Conservation (phyloP, 2,329 filamentous ascomycete species). For the Fusarium sp. region DNA sequence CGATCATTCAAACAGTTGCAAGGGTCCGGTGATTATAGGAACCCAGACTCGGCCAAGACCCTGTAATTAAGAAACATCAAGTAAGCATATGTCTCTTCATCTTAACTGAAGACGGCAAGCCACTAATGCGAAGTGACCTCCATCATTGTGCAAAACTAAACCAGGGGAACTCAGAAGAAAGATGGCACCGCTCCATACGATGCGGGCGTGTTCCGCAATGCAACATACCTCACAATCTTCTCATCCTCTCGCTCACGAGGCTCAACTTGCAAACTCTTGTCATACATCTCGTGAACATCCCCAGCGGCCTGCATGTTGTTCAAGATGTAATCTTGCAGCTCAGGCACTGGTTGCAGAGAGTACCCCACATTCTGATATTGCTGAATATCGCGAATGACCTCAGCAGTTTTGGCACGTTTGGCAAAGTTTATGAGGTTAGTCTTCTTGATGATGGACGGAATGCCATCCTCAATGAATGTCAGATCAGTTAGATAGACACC, state of each 20-base stretch:
- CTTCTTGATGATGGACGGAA: slow-evolving; percentile 95
- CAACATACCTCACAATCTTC: slow-evolving; percentile 94
- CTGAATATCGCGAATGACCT: slow-evolving; percentile 98
- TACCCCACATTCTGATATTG: slow-evolving; percentile 99
- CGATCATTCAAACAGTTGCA: slow-evolving; percentile 16
- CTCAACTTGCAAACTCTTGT: slow-evolving; percentile 92
- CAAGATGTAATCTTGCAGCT: slow-evolving; percentile 95
- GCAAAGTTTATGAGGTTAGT: slow-evolving; percentile 98
- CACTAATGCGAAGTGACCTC: slow-evolving; percentile 9
- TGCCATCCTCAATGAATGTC: slow-evolving; percentile 98
- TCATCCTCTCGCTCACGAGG: slow-evolving; percentile 97
- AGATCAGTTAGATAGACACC: slow-evolving; percentile 97
- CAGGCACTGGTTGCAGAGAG: slow-evolving; percentile 84
- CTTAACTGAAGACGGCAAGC: slow-evolving; percentile 1
- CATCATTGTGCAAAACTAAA: slow-evolving; percentile 10
- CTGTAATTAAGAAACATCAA: slow-evolving; percentile 49
- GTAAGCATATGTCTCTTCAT: slow-evolving; percentile 33
- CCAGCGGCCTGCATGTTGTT: slow-evolving; percentile 95
- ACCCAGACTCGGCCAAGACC: slow-evolving; percentile 69
- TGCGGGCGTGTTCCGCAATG: slow-evolving; percentile 41
- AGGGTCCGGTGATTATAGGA: slow-evolving; percentile 55
- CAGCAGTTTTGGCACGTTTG: slow-evolving; percentile 96
- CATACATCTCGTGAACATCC: slow-evolving; percentile 99
- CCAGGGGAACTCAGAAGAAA: slow-evolving; percentile 28
- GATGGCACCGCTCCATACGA: slow-evolving; percentile 33